Evolutionary conservation across 805 yeast species (phyloP).

Genomic region (Yamadazyma scolyti): DNA sequence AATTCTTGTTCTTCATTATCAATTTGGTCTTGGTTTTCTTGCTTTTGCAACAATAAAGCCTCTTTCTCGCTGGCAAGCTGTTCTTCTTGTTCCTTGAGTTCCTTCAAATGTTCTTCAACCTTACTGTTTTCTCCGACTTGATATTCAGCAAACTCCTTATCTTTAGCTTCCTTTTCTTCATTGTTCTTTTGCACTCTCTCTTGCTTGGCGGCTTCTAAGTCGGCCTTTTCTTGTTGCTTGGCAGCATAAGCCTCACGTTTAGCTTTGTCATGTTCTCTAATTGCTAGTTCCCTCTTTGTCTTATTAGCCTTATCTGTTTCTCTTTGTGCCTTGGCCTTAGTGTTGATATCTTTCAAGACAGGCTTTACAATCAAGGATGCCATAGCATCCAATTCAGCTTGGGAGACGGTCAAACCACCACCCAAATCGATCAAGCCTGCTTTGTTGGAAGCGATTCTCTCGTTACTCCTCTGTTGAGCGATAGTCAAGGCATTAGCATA

Average conservation of each 20-base stretch:
- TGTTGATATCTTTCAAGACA: slow-evolving; percentile 67
- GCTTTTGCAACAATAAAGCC: slow-evolving; percentile 42
- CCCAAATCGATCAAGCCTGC: slow-evolving; percentile 69
- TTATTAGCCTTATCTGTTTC: slow-evolving; percentile 34
- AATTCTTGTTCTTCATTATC: slow-evolving; percentile 41
- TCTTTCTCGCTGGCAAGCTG: slow-evolving; percentile 39
- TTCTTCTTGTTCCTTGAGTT: slow-evolving; percentile 32
- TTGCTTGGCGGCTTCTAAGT: slow-evolving; percentile 32
- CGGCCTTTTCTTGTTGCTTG: slow-evolving; percentile 32
- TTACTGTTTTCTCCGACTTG: slow-evolving; percentile 27
- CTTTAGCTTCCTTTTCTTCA: slow-evolving; percentile 28
- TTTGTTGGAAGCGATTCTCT: slow-evolving; percentile 48
- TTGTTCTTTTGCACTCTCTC: slow-evolving; percentile 29
- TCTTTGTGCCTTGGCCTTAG: slow-evolving; percentile 70
- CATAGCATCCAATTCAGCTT: slow-evolving; percentile 70
- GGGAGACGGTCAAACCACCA: slow-evolving; percentile 79
- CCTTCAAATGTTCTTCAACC: slow-evolving; percentile 23
- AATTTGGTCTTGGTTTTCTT: slow-evolving; percentile 43
- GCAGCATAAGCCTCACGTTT: slow-evolving; percentile 25
- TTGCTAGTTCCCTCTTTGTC: slow-evolving; percentile 32
- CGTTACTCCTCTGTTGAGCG: slow-evolving; percentile 66
- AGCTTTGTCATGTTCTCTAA: slow-evolving; percentile 25
- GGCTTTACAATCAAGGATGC: slow-evolving; percentile 83
- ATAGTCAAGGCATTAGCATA: slow-evolving; percentile 73
- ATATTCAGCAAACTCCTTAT: slow-evolving; percentile 21